Evolutionary conservation across 2,329 filamentous ascomycete species (phyloP).

Genomic region (Botrytis sinoallii): DNA sequence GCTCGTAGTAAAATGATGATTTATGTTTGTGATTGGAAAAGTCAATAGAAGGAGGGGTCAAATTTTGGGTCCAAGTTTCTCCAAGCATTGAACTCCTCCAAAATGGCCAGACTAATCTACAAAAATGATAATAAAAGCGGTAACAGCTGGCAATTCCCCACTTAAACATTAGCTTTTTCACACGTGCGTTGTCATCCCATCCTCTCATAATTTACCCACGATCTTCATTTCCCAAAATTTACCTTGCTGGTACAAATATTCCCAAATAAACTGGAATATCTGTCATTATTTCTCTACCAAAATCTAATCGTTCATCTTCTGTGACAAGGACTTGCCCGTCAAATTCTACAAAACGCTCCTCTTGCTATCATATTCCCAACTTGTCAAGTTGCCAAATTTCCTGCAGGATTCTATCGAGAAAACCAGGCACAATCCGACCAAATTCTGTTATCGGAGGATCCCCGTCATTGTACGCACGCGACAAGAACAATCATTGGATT

Average conservation of each 20-base stretch:
- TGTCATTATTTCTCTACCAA: not conserved
- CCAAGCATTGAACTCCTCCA: constrained; percentile 11
- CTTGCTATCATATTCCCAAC: constrained; percentile 4
- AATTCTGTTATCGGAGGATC: constrained; percentile 20
- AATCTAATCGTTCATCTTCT: constrained; percentile 2
- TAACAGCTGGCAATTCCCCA: constrained; percentile 1
- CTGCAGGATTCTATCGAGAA: constrained; percentile 11
- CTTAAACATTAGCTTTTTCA: constrained; percentile 13
- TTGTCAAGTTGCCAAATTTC: constrained; percentile 1
- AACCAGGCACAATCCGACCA: constrained; percentile 11
- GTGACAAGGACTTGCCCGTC: not conserved
- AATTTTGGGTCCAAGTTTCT: constrained; percentile 15
- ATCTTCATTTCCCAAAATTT: constrained; percentile 16
- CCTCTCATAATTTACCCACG: constrained; percentile 1
- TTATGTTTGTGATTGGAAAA: not conserved
- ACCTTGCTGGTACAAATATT: not conserved
- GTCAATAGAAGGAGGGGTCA: not conserved
- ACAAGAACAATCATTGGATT: constrained; percentile 30
- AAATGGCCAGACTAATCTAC: constrained; percentile 1
- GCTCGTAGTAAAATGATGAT: not conserved
- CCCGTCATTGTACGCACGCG: constrained; percentile 27
- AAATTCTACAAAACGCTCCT: not conserved
- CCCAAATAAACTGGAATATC: not conserved
- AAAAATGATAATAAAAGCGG: not conserved
- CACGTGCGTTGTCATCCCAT: constrained; percentile 16